A percentile compares a stretch with the other conserved stretches of the same genome.
Evolutionary conservation across 2,329 filamentous ascomycete genomes (phyloP).

Genomic region (Clonostachys byssicola): DNA sequence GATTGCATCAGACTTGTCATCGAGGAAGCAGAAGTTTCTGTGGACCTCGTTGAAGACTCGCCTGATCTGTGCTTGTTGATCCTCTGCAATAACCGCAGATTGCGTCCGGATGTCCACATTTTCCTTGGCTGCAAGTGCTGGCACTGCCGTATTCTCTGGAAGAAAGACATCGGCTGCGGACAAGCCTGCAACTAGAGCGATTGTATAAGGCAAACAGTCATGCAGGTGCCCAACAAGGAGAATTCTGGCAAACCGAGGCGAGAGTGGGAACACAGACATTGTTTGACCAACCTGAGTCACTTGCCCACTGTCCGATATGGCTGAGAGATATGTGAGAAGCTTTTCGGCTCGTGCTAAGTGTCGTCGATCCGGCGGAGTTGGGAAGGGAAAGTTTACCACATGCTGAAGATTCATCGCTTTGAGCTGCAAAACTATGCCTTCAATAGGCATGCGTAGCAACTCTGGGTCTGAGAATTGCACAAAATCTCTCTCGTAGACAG

Average conservation of each 20-base stretch:
- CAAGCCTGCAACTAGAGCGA: conserved; percentile 82
- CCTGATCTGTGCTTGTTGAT: conserved; percentile 60
- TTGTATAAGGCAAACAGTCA: conserved; percentile 77
- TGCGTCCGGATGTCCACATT: conserved; percentile 52
- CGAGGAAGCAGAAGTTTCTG: conserved; percentile 73
- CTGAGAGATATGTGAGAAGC: conserved; percentile 79
- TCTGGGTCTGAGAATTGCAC: conserved; percentile 83
- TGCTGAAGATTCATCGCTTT: conserved; percentile 92
- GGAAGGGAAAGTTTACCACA: conserved; percentile 93
- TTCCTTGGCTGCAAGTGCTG: conserved; percentile 42
- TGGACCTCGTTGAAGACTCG: conserved; percentile 66
- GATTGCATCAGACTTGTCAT: conserved; percentile 81
- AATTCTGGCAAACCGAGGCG: conserved; percentile 87
- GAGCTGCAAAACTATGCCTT: conserved; percentile 87
- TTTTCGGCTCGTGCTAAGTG: conserved; percentile 81
- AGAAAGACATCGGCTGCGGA: conserved; percentile 88
- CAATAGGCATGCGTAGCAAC: conserved; percentile 85
- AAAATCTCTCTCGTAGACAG: conserved; percentile 89
- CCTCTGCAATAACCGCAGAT: conserved; percentile 68
- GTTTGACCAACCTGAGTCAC: conserved; percentile 77
- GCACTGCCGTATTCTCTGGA: conserved; percentile 72
- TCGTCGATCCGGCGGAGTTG: conserved; percentile 76
- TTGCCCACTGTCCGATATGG: conserved; percentile 65
- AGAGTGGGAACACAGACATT: conserved; percentile 85
- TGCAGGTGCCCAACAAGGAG: conserved; percentile 83